Base-by-base conservation (phyloP, 768 basidiomycete genomes). In the Phaeotremella skinneri region DNA sequence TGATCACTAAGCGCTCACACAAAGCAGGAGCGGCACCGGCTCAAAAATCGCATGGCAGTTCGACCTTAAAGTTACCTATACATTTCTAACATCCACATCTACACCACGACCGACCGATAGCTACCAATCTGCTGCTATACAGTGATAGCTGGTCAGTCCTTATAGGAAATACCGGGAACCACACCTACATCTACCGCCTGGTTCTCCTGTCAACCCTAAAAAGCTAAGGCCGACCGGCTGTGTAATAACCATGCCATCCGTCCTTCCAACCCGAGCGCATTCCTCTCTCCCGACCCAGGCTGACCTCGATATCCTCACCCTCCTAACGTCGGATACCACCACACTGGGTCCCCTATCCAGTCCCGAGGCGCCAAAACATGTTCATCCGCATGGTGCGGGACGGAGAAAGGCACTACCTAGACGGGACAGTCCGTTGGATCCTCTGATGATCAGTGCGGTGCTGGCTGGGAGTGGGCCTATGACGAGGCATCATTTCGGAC, bases 251-350 rank as follows among this genome's bases (percentile, higher is more conserved):
- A 64, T 64, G 62, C 62, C 62, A 23, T 29, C 59, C 20, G 43
- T 64, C 27, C n/a, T 57, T 6, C 51, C 63, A 6, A 48, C 53
- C 6, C 43, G 56, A 21, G 59, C 45, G 51, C 14, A 60, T 1
- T 63, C 66, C 62, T 37, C 32, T 17, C 37, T 53, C 2, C 57
- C 65, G 7, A 68, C 76, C 20, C 61, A 72, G 48, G 78, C 82
- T 20, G 87, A 89, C 70, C 80, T 83, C 54, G 82, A 83, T 39
- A 77, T 90, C 4, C 84, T 90, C 56, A 83, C 89, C 54, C 61
- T 85, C 23, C 81, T 90, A 52, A 84, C 87, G 5, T 83, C 81
- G 39, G 80, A 85, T 54, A 55, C 74, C n/a, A 73, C 81, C 49
- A 76, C 55, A 14, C 65, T 72, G 11, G 70, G 70, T 21, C 70